Percentiles rank a stretch among this genome's conserved stretches.
phyloP scores from a whole-genome alignment of 768 basidiomycete genomes.

The Mycena crocata region DNA sequence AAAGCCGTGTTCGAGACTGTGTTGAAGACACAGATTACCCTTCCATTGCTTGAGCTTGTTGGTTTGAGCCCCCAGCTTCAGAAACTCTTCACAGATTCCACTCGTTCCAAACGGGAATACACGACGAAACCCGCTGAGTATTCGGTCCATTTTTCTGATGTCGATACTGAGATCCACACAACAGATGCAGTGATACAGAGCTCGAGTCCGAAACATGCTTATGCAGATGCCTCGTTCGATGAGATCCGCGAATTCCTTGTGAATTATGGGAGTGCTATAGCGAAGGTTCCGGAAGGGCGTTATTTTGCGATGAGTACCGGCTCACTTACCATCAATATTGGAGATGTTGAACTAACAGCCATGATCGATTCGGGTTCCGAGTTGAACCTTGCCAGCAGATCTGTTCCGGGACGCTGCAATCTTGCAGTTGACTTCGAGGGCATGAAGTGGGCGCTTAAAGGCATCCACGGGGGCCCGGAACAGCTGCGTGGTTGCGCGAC shows the following conservation, averaged over 20 bases:
- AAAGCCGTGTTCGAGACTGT: neutral
- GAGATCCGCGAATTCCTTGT: neutral
- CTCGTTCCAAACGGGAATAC: slow-evolving; percentile 10
- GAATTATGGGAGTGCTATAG: slow-evolving; percentile 9
- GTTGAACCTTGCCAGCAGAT: neutral
- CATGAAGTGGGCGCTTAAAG: slow-evolving; percentile 20
- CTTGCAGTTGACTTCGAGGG: slow-evolving; percentile 24
- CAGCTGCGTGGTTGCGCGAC: slow-evolving; percentile 22
- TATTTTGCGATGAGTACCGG: slow-evolving; percentile 15
- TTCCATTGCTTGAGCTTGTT: slow-evolving; percentile 10
- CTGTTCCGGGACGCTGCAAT: neutral
- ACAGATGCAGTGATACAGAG: too few relatives aligned
- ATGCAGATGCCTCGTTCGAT: neutral
- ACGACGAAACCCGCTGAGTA: slow-evolving; percentile 16
- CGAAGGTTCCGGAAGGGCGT: neutral
- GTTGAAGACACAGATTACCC: neutral
- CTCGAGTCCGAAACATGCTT: too few relatives aligned
- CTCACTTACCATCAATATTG: neutral
- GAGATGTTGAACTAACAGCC: neutral
- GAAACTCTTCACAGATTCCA: slow-evolving; percentile 16
- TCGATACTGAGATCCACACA: neutral
- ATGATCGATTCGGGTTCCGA: slow-evolving; percentile 10
- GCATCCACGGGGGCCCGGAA: slow-evolving; percentile 22
- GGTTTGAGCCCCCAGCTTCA: slow-evolving; percentile 14
- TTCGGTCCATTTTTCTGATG: neutral